Evolutionary conservation across 441 rosid genomes (phyloP).

Genomic region (Syzygium syzygioides): DNA sequence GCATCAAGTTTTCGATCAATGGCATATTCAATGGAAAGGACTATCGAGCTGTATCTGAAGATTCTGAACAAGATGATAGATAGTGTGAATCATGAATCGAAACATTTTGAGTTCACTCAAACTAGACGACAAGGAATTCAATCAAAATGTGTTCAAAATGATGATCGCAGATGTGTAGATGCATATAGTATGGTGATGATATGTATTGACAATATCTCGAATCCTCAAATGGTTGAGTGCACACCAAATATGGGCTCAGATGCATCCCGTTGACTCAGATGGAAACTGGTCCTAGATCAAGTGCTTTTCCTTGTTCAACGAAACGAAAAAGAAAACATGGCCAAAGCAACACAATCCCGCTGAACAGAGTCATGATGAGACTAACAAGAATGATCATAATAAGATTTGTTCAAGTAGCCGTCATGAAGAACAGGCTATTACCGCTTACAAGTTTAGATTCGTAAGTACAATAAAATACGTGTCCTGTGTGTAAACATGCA

Average conservation of each 20-base stretch:
- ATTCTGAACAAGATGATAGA: not conserved
- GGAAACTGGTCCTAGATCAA: not conserved
- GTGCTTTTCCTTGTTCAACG: not conserved
- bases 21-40: not conserved
- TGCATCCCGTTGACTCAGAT: not conserved
- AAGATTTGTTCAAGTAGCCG: not conserved
- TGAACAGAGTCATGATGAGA: not conserved
- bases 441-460: not conserved
- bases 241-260: not conserved
- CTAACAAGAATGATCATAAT: not conserved
- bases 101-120: not conserved
- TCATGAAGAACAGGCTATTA: not conserved
- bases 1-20: slow-evolving; percentile 4
- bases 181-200: not conserved
- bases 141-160: not conserved
- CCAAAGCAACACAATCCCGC: not conserved
- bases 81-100: not conserved
- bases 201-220: not conserved
- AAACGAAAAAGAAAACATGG: not conserved
- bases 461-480: not conserved
- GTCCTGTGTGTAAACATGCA: not conserved
- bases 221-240: not conserved
- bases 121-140: not conserved
- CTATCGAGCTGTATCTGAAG: not conserved
- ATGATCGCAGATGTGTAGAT: not conserved